phyloP scores from a whole-genome alignment of 2,329 filamentous ascomycete genomes.

The Lachnellula suecica region DNA sequence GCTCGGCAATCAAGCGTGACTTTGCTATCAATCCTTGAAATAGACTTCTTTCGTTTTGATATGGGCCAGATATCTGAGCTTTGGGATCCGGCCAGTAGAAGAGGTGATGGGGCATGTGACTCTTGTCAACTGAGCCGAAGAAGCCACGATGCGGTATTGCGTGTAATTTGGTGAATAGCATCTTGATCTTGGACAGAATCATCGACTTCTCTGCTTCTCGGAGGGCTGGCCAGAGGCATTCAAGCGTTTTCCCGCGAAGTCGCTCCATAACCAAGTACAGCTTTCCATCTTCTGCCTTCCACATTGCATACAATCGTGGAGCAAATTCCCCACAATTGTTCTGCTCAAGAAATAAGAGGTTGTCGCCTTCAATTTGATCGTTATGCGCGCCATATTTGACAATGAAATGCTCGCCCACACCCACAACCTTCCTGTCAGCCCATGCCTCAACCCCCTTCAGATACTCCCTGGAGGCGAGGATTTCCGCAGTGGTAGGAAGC shows the following conservation, averaged over 20 bases:
- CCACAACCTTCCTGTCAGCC: slow-evolving; percentile 11
- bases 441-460: slow-evolving; percentile 10
- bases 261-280: slow-evolving; percentile 13
- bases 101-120: slow-evolving; percentile 13
- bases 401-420: slow-evolving; percentile 13
- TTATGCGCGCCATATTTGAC: slow-evolving; percentile 14
- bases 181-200: slow-evolving; percentile 6
- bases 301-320: slow-evolving; percentile 17
- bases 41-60: neutral
- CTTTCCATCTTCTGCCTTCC: slow-evolving; percentile 10
- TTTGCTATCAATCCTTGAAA: slow-evolving; percentile 12
- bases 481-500: slow-evolving; percentile 5
- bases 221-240: slow-evolving; percentile 12
- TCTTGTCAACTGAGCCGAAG: slow-evolving; percentile 11
- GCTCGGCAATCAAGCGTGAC: slow-evolving; percentile 7
- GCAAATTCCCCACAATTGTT: slow-evolving; percentile 5
- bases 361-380: slow-evolving; percentile 13
- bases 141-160: slow-evolving; percentile 5
- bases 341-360: slow-evolving; percentile 13
- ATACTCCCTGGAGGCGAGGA: slow-evolving; percentile 5
- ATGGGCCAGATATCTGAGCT: slow-evolving; percentile 13
- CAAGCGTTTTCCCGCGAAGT: slow-evolving; percentile 7
- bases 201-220: slow-evolving; percentile 3
- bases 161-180: slow-evolving; percentile 2
- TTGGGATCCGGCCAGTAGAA: slow-evolving; percentile 14